These are phyloP conservation scores for Fusarium coffeatum DNA, from an alignment of 2,329 filamentous ascomycete genomes.

Conservation along the genomic window DNA sequence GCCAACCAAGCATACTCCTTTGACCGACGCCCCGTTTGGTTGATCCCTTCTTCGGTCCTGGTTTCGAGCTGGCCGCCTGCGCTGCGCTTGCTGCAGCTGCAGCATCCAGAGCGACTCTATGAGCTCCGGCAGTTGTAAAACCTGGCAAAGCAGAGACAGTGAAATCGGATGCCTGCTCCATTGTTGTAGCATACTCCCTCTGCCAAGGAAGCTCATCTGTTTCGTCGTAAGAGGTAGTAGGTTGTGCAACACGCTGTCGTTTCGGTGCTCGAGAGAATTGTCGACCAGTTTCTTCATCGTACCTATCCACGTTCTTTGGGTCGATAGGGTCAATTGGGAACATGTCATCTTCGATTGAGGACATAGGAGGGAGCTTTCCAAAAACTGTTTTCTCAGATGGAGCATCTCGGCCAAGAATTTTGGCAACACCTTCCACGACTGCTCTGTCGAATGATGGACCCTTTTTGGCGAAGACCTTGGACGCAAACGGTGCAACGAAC, in stretches of 20 bases:
- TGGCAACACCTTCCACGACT: slow-evolving; percentile 73
- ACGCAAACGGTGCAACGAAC: slow-evolving; percentile 70
- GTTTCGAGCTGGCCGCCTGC: slow-evolving; percentile 32
- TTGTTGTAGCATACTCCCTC: slow-evolving; percentile 68
- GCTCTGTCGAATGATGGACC: slow-evolving; percentile 77
- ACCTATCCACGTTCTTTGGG: slow-evolving; percentile 44
- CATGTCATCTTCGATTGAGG: slow-evolving; percentile 72
- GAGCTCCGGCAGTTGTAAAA: slow-evolving; percentile 71
- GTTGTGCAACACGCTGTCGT: slow-evolving; percentile 45
- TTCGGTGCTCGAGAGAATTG: slow-evolving; percentile 45
- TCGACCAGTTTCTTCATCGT: slow-evolving; percentile 30
- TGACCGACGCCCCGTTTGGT: slow-evolving; percentile 54
- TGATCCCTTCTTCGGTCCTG: slow-evolving; percentile 43
- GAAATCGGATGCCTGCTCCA: slow-evolving; percentile 69
- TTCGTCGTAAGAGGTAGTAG: slow-evolving; percentile 26
- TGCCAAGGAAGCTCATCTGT: slow-evolving; percentile 53
- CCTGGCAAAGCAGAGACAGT: slow-evolving; percentile 68
- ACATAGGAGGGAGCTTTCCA: slow-evolving; percentile 63
- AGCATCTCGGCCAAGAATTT: slow-evolving; percentile 73
- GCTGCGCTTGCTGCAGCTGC: slow-evolving; percentile 29
- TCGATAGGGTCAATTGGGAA: slow-evolving; percentile 73
- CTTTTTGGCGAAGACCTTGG: slow-evolving; percentile 61
- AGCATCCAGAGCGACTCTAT: slow-evolving; percentile 57
- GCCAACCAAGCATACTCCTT: slow-evolving; percentile 57
- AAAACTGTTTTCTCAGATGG: slow-evolving; percentile 68